phyloP scores from a whole-genome alignment of 371 early-diverging fungal genomes.

The Rhizopus stolonifer region DNA sequence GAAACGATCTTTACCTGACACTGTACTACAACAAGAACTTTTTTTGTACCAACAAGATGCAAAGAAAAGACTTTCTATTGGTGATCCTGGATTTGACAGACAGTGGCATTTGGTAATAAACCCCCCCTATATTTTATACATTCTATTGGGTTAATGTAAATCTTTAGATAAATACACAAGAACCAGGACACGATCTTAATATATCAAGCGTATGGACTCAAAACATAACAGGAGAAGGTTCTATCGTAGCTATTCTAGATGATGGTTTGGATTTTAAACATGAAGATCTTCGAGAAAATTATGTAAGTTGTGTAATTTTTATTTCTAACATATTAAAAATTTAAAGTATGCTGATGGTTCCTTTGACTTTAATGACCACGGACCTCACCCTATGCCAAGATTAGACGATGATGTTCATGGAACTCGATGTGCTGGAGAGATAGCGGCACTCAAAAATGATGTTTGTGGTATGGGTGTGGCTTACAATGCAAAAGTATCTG shows the following conservation, averaged over 20 bases:
- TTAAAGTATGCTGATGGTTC: slow-evolving; percentile 85
- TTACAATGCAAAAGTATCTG: slow-evolving; percentile 85
- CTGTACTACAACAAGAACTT: slow-evolving; percentile 4
- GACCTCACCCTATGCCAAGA: slow-evolving; percentile 72
- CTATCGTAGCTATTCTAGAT: slow-evolving; percentile 90
- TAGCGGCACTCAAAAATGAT: slow-evolving; percentile 87
- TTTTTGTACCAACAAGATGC: slow-evolving; percentile 12
- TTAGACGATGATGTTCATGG: slow-evolving; percentile 88
- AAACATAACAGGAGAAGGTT: slow-evolving; percentile 88
- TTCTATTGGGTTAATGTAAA: neutral
- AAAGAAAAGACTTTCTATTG: slow-evolving; percentile 41
- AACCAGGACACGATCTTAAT: slow-evolving; percentile 84
- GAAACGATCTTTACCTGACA: slow-evolving; percentile 27
- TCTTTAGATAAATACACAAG: slow-evolving; percentile 65
- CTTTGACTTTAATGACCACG: slow-evolving; percentile 90
- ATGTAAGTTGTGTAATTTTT: slow-evolving; percentile 55
- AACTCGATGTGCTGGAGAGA: slow-evolving; percentile 97
- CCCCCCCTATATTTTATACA: neutral
- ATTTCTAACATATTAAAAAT: too few species aligned
- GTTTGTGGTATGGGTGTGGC: slow-evolving; percentile 96
- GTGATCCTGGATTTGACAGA: slow-evolving; percentile 77
- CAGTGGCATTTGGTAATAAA: slow-evolving; percentile 83
- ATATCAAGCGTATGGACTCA: slow-evolving; percentile 91
- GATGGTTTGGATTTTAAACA: slow-evolving; percentile 90
- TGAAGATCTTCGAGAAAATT: slow-evolving; percentile 82